phyloP scores from a whole-genome alignment of 2,329 filamentous ascomycete genomes.

The Aspergillus sp. region DNA sequence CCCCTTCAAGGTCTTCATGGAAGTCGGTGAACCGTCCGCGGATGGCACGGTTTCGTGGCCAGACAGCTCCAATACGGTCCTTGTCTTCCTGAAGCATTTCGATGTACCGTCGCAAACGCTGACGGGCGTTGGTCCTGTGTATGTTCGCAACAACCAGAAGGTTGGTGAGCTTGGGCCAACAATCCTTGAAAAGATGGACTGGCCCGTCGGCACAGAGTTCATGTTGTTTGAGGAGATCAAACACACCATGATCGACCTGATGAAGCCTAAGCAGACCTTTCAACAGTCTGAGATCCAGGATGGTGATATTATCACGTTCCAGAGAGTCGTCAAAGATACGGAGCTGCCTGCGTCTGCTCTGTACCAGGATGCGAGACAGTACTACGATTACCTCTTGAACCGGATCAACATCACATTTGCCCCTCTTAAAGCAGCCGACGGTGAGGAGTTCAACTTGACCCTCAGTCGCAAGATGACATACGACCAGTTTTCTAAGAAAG shows the following conservation, averaged over 20 bases:
- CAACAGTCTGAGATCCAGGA: conserved; percentile 93
- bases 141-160: conserved; percentile 82
- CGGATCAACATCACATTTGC: conserved; percentile 76
- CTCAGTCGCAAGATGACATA: conserved; percentile 88
- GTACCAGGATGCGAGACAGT: conserved; percentile 70
- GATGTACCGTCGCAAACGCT: conserved; percentile 74
- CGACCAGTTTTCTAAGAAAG: conserved; percentile 78
- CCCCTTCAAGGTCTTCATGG: conserved; percentile 79
- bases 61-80: conserved; percentile 57
- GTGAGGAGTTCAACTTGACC: conserved; percentile 71
- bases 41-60: conserved; percentile 71
- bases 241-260: conserved; percentile 90
- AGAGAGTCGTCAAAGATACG: conserved; percentile 56
- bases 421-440: conserved; percentile 53
- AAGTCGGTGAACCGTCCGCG: conserved; percentile 67
- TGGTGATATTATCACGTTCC: conserved; percentile 95
- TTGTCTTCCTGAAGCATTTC: conserved; percentile 92
- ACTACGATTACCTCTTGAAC: conserved; percentile 91
- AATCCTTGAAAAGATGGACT: conserved; percentile 80
- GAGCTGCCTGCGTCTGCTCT: conserved; percentile 43
- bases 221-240: conserved; percentile 96
- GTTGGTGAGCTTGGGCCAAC: conserved; percentile 76
- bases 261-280: conserved; percentile 87
- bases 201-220: conserved; percentile 71
- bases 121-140: conserved; percentile 75